phyloP scores from a whole-genome alignment of 1,284 basidiomycete genomes.

The Trametes polyzona region DNA sequence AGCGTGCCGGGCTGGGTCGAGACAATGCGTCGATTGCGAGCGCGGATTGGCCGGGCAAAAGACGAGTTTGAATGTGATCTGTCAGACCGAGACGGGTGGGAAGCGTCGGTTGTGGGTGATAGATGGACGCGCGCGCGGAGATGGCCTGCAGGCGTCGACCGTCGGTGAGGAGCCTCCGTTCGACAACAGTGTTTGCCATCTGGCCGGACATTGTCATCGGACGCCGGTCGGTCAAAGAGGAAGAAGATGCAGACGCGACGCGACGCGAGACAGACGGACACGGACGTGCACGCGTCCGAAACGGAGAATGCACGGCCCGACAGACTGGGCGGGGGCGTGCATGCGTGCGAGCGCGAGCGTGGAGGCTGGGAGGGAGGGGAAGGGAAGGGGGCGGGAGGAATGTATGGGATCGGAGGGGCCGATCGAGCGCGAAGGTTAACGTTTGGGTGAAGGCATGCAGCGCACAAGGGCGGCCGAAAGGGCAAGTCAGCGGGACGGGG shows the following conservation, averaged over 20 bases:
- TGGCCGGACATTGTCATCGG: background rate
- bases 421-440: conserved; percentile 9
- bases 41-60: background rate
- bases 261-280: background rate
- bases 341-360: background rate
- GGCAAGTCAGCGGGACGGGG: background rate
- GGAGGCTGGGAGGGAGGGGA: background rate
- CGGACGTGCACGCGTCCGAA: background rate
- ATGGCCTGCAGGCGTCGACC: background rate
- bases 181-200: background rate
- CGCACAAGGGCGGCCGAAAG: conserved; percentile 3
- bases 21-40: background rate
- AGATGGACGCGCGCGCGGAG: conserved; percentile 6
- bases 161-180: background rate
- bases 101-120: conserved; percentile 16
- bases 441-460: conserved; percentile 6
- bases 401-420: conserved; percentile 15
- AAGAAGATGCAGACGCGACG: background rate
- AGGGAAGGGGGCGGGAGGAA: conserved; percentile 1
- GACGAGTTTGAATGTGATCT: conserved; percentile 11
- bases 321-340: background rate
- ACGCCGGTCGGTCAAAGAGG: background rate
- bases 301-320: background rate
- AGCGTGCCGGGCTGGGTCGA: background rate
- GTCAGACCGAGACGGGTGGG: conserved; percentile 6